phyloP scores from a whole-genome alignment of 768 basidiomycete species.

The Wakefieldia striispora region DNA sequence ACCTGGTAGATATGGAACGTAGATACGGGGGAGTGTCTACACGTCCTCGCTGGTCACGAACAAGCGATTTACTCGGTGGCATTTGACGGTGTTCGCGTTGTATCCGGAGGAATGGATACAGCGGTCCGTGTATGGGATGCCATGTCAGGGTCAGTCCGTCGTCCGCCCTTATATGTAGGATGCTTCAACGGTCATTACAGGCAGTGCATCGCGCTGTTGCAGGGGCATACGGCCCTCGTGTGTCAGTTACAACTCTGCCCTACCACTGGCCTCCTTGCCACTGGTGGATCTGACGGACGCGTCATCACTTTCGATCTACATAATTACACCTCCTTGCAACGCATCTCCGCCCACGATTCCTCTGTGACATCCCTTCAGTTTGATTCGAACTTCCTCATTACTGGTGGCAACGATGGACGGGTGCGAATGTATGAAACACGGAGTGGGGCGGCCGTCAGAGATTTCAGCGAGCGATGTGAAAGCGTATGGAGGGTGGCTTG shows the following conservation, averaged over 20 bases:
- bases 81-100: conserved; percentile 80
- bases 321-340: conserved; percentile 47
- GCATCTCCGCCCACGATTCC: conserved; percentile 87
- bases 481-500: conserved; percentile 86
- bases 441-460: conserved; percentile 68
- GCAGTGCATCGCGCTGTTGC: conserved; percentile 77
- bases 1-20: conserved; percentile 78
- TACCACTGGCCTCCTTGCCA: conserved; percentile 55
- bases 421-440: conserved; percentile 69
- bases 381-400: conserved; percentile 77
- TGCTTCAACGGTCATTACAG: conserved; percentile 36
- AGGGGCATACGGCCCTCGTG: conserved; percentile 90
- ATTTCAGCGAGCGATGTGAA: conserved; percentile 74
- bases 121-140: conserved; percentile 91
- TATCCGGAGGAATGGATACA: conserved; percentile 90
- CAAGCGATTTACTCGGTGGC: conserved; percentile 91
- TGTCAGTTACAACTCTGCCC: conserved; percentile 84
- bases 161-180: background rate
- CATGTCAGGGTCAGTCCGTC: conserved; percentile 64
- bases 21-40: conserved; percentile 85
- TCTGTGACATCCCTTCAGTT: conserved; percentile 86
- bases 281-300: conserved; percentile 87
- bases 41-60: conserved; percentile 77
- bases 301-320: conserved; percentile 67
- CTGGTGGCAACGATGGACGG: conserved; percentile 82